Base-by-base conservation (phyloP, 1,284 basidiomycete species). In the Apiotrichum laibachii region DNA sequence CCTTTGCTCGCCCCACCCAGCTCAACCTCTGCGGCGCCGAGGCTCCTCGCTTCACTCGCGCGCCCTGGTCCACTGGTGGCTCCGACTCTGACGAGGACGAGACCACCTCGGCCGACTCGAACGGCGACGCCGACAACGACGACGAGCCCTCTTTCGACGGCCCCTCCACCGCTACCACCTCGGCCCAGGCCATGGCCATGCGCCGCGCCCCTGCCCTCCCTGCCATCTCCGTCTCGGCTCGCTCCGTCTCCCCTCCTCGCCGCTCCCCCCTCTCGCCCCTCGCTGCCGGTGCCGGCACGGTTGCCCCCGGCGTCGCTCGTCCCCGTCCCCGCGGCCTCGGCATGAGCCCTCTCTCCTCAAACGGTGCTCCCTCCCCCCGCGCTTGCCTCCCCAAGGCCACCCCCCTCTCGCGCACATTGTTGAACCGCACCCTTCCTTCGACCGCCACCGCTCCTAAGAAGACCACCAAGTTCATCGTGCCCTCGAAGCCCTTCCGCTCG, bases 381-480 rank as follows among this genome's bases (percentile, higher is more conserved):
- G 7, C 26, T 31, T 31, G 52, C 39, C 49, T 73, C 12, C 68
- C 70, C 43, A 74, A 75, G 65, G 65, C 68, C 8, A 72, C 74
- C 63, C 70, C 73, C 1, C 66, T 77, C 35, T 59, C 73, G 18
- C 56, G 73, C 47, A 66, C 72, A 1, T 60, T 77, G 9, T 70
- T 77, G 44, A 67, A 67, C 34, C 61, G 72, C 47, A 70, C 67
- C 42, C 45, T 63, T 9, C 61, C 64, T 9, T 58, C 58, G 1
- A 48, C 48, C 9, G 42, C 60, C 5, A 35, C 52, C n/a, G 42
- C 40, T 21, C 60, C 60, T 21, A 67, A 67, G 59, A 67, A 59
- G 52, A 62, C 63, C 21, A 64, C 60, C 37, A 77, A 77, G 60
- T 40, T 77, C 40, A 72, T 77, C 44, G 73, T 77, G n/a, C 72